Conservation (phyloP, 495 filamentous ascomycete genomes). For the Talaromyces nanjingensis region DNA sequence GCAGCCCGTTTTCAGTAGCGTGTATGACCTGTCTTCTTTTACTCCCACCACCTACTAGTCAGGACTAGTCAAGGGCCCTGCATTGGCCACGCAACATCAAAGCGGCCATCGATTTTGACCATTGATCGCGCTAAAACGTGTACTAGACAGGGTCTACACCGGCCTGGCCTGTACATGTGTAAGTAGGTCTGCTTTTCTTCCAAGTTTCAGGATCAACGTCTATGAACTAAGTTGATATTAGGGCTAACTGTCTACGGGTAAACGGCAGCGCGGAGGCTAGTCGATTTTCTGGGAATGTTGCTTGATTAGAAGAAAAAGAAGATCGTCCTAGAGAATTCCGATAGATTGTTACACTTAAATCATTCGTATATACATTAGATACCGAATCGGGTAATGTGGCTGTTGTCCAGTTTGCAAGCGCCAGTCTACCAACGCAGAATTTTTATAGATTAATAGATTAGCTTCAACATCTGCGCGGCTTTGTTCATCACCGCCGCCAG, state of each 20-base stretch:
- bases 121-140: background rate
- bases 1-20: background rate
- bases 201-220: background rate
- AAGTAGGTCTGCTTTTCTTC: background rate
- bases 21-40: background rate
- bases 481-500: background rate
- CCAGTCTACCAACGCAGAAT: background rate
- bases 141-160: background rate
- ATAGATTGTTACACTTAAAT: background rate
- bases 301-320: background rate
- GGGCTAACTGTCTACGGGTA: background rate
- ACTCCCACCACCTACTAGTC: background rate
- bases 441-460: background rate
- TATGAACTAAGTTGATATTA: background rate
- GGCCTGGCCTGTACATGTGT: background rate
- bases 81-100: slow-evolving; percentile 3
- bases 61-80: background rate
- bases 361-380: background rate
- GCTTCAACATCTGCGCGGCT: background rate
- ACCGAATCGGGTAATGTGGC: background rate
- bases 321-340: background rate
- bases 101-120: background rate
- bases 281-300: background rate
- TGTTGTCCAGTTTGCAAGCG: background rate
- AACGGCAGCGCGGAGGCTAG: background rate